Evolutionary conservation across 176 grass and related monocot species (phyloP).

Genomic region (Zea luxurians): DNA sequence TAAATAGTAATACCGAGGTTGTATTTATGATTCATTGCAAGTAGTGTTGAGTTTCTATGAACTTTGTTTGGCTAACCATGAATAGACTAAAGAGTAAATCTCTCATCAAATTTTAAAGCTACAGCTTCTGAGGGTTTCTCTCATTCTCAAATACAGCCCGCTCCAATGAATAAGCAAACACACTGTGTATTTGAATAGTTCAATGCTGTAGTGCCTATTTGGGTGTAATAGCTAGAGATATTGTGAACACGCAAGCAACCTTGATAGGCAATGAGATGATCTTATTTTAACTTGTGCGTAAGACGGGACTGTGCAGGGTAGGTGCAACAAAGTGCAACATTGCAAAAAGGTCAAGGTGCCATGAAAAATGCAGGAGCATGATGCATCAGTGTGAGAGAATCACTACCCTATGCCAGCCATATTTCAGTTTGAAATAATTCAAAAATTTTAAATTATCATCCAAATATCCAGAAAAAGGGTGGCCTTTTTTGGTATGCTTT

Average conservation of each 20-base stretch:
- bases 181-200: constrained; percentile 17
- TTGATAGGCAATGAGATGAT: not conserved
- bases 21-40: constrained; percentile 6
- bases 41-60: not conserved
- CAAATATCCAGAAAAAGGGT: constrained; percentile 11
- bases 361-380: constrained; percentile 6
- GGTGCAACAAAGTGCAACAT: not conserved
- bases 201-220: not conserved
- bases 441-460: not conserved
- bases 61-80: constrained; percentile 6
- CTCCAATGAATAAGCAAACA: constrained; percentile 4
- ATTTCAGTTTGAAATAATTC: constrained; percentile 7
- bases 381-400: not conserved
- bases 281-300: constrained; percentile 17
- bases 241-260: not conserved
- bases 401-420: not conserved
- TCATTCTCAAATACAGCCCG: not conserved
- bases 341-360: not conserved
- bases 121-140: not conserved
- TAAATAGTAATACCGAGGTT: not conserved
- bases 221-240: not conserved
- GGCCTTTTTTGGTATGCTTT: not conserved
- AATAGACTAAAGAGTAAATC: not conserved
- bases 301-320: not conserved
- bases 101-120: constrained; percentile 3